Percentiles rank a stretch among this genome's conserved stretches.
Conservation (phyloP, 306 rosid genomes). For the Dalbergia cultrata region DNA sequence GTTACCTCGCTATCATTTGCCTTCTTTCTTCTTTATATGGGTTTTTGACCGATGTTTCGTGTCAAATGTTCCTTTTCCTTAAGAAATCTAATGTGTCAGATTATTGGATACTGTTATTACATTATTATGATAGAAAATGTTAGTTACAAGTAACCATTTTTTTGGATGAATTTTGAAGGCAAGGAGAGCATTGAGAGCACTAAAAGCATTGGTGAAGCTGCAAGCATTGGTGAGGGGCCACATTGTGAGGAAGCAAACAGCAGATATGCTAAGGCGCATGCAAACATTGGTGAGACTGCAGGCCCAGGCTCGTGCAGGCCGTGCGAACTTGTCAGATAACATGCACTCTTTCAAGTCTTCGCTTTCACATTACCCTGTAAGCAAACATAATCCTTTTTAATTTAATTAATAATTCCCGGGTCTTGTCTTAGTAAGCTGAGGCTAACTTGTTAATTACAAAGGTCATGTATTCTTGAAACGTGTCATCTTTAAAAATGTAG, state of each 20-base stretch:
- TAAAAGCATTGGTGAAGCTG: slow-evolving; percentile 90
- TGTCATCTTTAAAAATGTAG: not conserved
- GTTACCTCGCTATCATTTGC: not conserved
- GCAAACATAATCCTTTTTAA: slow-evolving; percentile 23
- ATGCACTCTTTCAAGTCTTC: slow-evolving; percentile 63
- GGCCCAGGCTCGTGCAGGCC: slow-evolving; percentile 78
- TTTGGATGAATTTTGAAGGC: slow-evolving; percentile 65
- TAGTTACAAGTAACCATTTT: not conserved
- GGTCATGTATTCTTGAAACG: not conserved
- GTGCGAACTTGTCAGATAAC: slow-evolving; percentile 56
- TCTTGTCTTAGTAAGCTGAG: not conserved
- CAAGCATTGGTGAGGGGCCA: slow-evolving; percentile 97
- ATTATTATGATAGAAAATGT: not conserved
- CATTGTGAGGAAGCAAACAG: slow-evolving; percentile 90
- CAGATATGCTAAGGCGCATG: slow-evolving; percentile 93
- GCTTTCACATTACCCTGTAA: slow-evolving; percentile 67
- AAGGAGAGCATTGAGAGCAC: slow-evolving; percentile 93
- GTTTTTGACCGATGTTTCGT: not conserved
- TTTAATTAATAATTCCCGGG: not conserved
- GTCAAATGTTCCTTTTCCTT: not conserved
- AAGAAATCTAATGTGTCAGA: not conserved
- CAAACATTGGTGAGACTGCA: slow-evolving; percentile 91
- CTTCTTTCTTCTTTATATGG: not conserved
- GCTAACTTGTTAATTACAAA: not conserved
- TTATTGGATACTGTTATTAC: not conserved